These are phyloP conservation scores for Quercus wislizeni DNA, from an alignment of 306 rosid genomes.

Conservation along the genomic window DNA sequence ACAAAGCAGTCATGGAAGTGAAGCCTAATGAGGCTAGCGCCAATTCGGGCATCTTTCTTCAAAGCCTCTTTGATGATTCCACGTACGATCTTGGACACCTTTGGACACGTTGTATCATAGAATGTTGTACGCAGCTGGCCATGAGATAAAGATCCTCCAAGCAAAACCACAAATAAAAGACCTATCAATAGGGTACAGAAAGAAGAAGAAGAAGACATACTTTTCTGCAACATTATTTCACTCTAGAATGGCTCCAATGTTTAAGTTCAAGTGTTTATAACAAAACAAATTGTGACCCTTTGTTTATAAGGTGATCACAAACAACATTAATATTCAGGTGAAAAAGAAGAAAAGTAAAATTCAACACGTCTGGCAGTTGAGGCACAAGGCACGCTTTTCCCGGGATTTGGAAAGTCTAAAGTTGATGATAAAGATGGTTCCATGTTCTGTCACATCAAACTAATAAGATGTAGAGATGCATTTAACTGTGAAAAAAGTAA, in stretches of 20 bases:
- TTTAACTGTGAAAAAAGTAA: no score
- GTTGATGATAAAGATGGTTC: no score
- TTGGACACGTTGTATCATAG: constrained; percentile 31
- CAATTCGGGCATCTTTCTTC: constrained; percentile 27
- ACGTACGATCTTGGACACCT: not conserved
- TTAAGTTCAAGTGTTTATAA: not conserved
- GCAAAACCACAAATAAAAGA: constrained; percentile 13
- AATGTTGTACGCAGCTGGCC: constrained; percentile 21
- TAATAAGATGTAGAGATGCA: no score
- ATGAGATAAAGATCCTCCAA: constrained; percentile 24
- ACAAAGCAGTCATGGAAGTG: constrained; percentile 65
- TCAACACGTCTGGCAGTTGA: no score
- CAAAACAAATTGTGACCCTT: not conserved
- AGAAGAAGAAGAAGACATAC: not conserved
- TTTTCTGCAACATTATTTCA: not conserved
- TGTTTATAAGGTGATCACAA: not conserved
- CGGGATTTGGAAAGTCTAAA: no score
- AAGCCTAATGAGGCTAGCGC: constrained; percentile 52
- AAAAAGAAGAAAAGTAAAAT: no score
- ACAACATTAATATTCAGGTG: no score
- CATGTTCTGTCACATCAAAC: no score
- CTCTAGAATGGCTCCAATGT: not conserved
- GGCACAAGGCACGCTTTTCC: no score
- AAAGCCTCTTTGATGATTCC: constrained; percentile 13
- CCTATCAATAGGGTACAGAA: not conserved